Evolutionary conservation across 352 stramenopile species (phyloP), one percentile per base, ranked within the genome.

Genomic region (Pythium biforme): DNA sequence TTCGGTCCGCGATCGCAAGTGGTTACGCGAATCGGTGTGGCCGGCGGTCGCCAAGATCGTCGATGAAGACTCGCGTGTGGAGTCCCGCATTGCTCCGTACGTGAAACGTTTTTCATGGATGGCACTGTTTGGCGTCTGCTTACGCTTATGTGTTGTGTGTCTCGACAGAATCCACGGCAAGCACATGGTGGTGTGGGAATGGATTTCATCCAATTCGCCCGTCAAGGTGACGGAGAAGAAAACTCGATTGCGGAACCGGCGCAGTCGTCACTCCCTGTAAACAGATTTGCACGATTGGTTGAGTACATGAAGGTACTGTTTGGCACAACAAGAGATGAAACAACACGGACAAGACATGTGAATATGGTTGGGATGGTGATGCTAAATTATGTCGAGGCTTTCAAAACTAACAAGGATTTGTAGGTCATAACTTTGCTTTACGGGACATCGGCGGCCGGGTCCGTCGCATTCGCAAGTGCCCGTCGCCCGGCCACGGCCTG

Each of bases 121-220:
- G 47, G 22, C 25, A 45, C 15, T 23, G 27, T 41, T 34, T 39
- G 64, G 55, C 41, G 51, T 17, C 7, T 46, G 14, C 50, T 60
- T 39, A 23, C 59, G 10, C 10, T 34, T 10, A 11, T 41, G 7
- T 41, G 34, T 19, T 10, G 12, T 19, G 7, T 10, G 7, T 41
- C 7, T 4, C 34, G 8, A 19, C 29, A 69, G 50, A 4, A 59
- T 68, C 8, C 33, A 66, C 34, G 76, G 72, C 6, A 69, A 78
- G 37, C 64, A 89, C 43, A 65, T 84, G 61, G 51, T 83, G 12
- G 79, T 83, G 43, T 83, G 78, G 72, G 77, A 89, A 62, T 90
- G 81, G 81, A 74, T 78, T 27, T 78, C 75, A 23, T 80, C 75
- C 26, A 70, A 66, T 17, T 82, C 77, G 26, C 73, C 73, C 29